phyloP scores from a whole-genome alignment of 2,329 filamentous ascomycete species.

The Paracoccidioides lutzii region DNA sequence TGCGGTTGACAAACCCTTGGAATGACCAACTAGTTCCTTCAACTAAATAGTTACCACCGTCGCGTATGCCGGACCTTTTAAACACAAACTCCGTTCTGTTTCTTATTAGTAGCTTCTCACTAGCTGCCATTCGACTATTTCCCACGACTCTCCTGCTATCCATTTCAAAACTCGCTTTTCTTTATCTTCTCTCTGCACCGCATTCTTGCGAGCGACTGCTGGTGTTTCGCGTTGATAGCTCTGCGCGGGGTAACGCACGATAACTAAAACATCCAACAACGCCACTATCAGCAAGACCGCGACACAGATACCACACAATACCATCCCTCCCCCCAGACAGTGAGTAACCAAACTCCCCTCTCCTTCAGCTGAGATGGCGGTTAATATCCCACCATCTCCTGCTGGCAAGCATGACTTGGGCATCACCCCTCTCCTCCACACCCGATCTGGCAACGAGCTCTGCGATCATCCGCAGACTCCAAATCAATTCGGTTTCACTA shows the following conservation, averaged over 20 bases:
- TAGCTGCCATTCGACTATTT: too few relatives aligned
- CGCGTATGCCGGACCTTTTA: too few relatives aligned
- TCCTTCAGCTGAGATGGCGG: constrained; percentile 18
- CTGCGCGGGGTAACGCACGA: neutral
- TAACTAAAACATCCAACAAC: neutral
- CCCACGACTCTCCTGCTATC: too few relatives aligned
- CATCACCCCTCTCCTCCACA: constrained; percentile 36
- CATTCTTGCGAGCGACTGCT: neutral
- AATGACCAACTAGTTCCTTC: too few relatives aligned
- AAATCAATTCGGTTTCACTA: constrained; percentile 33
- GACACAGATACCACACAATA: neutral
- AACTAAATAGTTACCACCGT: too few relatives aligned
- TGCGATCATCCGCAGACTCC: constrained; percentile 36
- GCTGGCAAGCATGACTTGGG: constrained; percentile 24
- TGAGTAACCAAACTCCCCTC: neutral
- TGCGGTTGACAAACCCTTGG: too few relatives aligned
- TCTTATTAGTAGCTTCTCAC: too few relatives aligned
- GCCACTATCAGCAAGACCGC: neutral
- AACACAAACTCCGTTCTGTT: too few relatives aligned
- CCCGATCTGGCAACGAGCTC: constrained; percentile 35
- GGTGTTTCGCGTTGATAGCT: neutral
- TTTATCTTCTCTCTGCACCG: neutral
- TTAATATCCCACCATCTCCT: constrained; percentile 21
- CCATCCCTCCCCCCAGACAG: neutral
- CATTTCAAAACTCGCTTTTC: neutral